Base-by-base conservation (phyloP, 1,284 basidiomycete genomes). In the Sparassis latifolia region DNA sequence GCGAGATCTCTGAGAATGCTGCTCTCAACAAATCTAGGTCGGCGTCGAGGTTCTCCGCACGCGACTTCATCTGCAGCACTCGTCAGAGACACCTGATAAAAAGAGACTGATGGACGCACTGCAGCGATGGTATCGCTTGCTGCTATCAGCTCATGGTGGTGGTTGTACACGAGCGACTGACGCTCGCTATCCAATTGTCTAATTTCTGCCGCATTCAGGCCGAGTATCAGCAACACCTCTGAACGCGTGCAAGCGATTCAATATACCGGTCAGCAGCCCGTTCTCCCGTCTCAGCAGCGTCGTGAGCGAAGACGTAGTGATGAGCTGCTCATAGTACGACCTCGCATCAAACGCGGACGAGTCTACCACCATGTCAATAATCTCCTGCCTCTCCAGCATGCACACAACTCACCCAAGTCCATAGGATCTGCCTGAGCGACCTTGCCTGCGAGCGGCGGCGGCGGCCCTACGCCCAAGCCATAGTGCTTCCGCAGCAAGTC, bases 131-230 rank as follows among this genome's bases (percentile, higher is more conserved):
- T 96, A 60, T 93, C 91, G 56, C 87, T 91, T 1, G 92, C 93
- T 1, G 89, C 88, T 44, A 96, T 93, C 27, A 96, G 81, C 61
- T 96, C 92, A 58, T 94, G 92, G 62, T 96, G 92, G 61, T 96
- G 92, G 58, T 96, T 94, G 65, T 96, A 96, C 3, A 96, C 93
- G 38, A 96, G 72, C 27, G 88, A 89, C 65, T 96, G 93, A 33
- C 91, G 77, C 63, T 95, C 92, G 58, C 87, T 84, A 52, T 95
- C 91, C 3, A 96, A 70, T 57, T 94, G 82, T 42, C 89, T 77
- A 53, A 96, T 94, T 67, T 94, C 91, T 89, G 55, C 3, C 6
- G 41, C 49, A 35, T 5, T 48, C 50, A 46, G 35, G 31, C 3
- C 31, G 28, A 35, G 27, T 32, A 44, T 30, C 12, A 28, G 3